These are phyloP conservation scores for Kernera saxatilis DNA, from an alignment of 345 rosid genomes.

Conservation along the genomic window DNA sequence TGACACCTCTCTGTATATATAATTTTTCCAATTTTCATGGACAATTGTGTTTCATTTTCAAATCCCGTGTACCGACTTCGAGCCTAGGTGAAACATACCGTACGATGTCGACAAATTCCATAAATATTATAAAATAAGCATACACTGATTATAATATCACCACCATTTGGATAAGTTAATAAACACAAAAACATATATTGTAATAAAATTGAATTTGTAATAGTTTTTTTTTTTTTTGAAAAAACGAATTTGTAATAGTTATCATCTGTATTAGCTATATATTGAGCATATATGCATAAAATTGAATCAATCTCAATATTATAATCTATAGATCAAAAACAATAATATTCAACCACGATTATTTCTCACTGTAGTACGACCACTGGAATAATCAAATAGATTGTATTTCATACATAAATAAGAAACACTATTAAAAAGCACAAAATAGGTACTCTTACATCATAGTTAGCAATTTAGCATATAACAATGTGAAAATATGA, in stretches of 20 bases:
- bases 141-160: no score
- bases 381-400: not conserved
- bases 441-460: no score
- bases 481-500: not conserved
- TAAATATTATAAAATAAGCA: no score
- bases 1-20: slow-evolving; percentile 12
- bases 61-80: slow-evolving; percentile 9
- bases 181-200: not conserved
- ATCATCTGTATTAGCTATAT: not conserved
- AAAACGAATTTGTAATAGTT: no score
- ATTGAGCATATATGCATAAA: no score
- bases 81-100: not conserved
- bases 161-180: not conserved
- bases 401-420: not conserved
- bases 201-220: no score
- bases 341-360: no score
- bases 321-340: no score
- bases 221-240: no score
- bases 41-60: not conserved
- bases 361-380: not conserved
- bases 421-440: no score
- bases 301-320: no score
- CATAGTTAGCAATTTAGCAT: no score
- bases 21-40: not conserved
- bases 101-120: slow-evolving; percentile 10